Base-by-base conservation (phyloP, 495 filamentous ascomycete species). In the Podospora anserina region DNA sequence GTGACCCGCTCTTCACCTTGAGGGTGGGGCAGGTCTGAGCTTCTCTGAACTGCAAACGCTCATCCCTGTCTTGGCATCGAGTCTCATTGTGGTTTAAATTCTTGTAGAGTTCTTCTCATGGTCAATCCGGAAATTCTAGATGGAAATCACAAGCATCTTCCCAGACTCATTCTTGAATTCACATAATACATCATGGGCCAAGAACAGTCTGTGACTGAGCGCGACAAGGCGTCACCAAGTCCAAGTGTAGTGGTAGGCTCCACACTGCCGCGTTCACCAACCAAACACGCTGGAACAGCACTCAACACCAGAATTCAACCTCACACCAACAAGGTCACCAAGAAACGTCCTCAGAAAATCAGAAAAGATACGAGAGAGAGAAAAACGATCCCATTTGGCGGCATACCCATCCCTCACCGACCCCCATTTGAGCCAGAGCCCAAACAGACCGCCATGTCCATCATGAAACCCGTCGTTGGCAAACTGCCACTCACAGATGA, bases 401-500 rank as follows among this genome's bases (percentile, higher is more conserved):
- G 39, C 2, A 49, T 13, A 49, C 11, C 7, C 39, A 16, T 49
- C 39, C 13, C 7, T 3, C 1, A 3, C 39, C 1, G 39, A 49
- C 39, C 39, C 7, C 39, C 39, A 49, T 2, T 49, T 2, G 39
- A 49, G 2, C 7, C 39, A 49, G 39, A 13, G 2, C 39, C 0
- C 39, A 11, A 49, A 49, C 2, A 49, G 15, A 11, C 13, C 39
- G 39, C 7, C 2, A 49, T 49, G 39, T 49, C 39, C 11, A 49
- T 49, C 39, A 58, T 58, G 55, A 58, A 26, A 58, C 64, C 72
- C 4, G 64, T 75, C 30, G 58, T 69, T n/a, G 61, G 65, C 23
- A 74, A 72, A 23, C 76, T 83, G 54, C 80, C 80, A 28, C 79
- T 87, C 66, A 86, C 84, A 2, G 76, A 79, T 18, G 71, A 84